Evolutionary conservation across 106 monocot species (phyloP).

Genomic region (Allium cepa): DNA sequence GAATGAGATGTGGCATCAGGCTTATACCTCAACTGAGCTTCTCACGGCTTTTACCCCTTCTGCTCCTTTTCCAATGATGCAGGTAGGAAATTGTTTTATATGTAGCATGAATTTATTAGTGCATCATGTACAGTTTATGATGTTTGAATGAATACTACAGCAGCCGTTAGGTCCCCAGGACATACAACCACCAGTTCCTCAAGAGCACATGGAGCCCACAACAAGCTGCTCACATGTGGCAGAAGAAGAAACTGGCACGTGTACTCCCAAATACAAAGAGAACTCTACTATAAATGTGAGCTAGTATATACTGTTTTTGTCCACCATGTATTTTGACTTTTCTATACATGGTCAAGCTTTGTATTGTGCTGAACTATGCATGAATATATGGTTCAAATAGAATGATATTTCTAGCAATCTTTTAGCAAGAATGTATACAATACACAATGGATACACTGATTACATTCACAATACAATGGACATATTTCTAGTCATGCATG

Average conservation of each 20-base stretch:
- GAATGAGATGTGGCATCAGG: constrained; percentile 36
- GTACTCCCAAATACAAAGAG: constrained; percentile 3
- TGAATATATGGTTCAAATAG: background rate
- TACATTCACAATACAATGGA: background rate
- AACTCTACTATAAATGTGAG: constrained; percentile 9
- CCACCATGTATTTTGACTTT: too few relatives aligned
- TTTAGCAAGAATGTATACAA: background rate
- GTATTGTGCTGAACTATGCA: background rate
- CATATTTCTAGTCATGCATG: background rate
- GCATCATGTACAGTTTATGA: constrained; percentile 11
- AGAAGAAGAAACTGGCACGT: constrained; percentile 8
- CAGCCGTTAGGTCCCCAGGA: constrained; percentile 16
- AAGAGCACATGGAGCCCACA: constrained; percentile 8
- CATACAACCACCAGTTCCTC: background rate
- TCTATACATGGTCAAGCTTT: too few relatives aligned
- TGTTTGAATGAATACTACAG: constrained; percentile 4
- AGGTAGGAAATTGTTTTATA: constrained; percentile 3
- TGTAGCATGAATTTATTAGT: background rate
- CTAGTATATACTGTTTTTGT: background rate
- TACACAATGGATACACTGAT: background rate
- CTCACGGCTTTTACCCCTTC: constrained; percentile 40
- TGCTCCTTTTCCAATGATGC: constrained; percentile 25
- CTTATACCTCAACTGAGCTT: constrained; percentile 42
- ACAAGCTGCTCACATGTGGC: constrained; percentile 25
- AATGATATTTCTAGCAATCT: background rate